Evolutionary conservation across 441 rosid genomes (phyloP), one percentile per base, ranked within the genome.

Genomic region (Pelargonium citronellum): DNA sequence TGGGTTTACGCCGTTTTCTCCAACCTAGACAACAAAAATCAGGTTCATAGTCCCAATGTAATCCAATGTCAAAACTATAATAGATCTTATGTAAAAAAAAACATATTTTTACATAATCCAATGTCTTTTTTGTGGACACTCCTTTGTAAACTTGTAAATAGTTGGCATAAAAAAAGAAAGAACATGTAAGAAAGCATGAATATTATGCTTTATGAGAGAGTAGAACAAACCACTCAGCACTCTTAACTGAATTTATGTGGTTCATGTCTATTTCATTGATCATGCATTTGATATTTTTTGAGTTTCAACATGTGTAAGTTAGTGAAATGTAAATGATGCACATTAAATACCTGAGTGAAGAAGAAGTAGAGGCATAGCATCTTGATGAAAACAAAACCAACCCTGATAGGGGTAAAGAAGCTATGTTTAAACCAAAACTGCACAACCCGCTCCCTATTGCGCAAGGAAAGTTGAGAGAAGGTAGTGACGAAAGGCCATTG

Each of bases 401-500:
- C 0, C 77, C 92, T 79, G 64, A 89, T 15, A 0, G 83, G 88
- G 4, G 89, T 81, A 2, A 91, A 58, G 7, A 86, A 0, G 61
- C 83, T 5, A 44, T 79, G 75, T 30, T 63, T 82, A 22, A 80
- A 69, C 81, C 90, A 88, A 3, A 67, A 78, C 71, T 79, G 89
- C 67, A 91, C 4, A 12, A 87, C 76, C 69, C 71, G 83, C 60
- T 91, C 92, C 17, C 92, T 87, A 61, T 77, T 86, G 51, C 82
- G 87, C 80, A 82, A 10, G 0, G 88, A 41, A 37, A 91, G 72
- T 30, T 75, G 19, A 2, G 81, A 68, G 67, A 91, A 91, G 49
- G 62, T 73, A 37, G 83, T 79, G 3, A 88, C 63, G 57, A 34
- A 88, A 0, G 97, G 97, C 96, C 93, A 86, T 64, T 71, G 82